These are phyloP conservation scores for Neurospora sp. DNA, from an alignment of 495 filamentous ascomycete species.

Conservation along the genomic window DNA sequence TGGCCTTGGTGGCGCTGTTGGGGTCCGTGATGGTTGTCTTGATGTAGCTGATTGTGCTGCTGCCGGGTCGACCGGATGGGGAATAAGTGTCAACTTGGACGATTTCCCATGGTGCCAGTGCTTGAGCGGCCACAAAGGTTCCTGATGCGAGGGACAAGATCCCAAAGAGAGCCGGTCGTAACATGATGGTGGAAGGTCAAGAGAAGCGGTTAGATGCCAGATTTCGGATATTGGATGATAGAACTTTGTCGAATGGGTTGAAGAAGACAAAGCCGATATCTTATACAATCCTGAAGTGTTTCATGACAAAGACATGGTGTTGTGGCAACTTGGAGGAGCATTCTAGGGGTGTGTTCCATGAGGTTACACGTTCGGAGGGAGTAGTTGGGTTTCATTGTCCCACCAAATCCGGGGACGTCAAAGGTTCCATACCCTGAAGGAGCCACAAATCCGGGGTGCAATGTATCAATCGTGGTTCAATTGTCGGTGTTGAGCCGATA, in stretches of 20 bases:
- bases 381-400: neutral
- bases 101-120: slow-evolving; percentile 2
- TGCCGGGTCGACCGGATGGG: slow-evolving; percentile 2
- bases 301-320: neutral
- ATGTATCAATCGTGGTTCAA: neutral
- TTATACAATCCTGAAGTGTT: neutral
- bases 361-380: neutral
- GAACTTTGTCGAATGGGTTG: neutral
- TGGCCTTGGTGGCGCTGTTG: neutral
- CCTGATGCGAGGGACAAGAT: neutral
- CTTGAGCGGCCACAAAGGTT: neutral
- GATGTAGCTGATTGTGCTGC: neutral
- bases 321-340: neutral
- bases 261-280: neutral
- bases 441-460: neutral
- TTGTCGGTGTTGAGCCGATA: neutral
- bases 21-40: slow-evolving; percentile 5
- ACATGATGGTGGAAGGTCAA: neutral
- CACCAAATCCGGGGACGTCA: neutral
- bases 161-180: neutral
- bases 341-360: neutral
- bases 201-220: neutral
- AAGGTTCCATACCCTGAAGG: neutral
- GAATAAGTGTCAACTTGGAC: neutral
- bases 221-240: neutral